Base-by-base conservation (phyloP, 108 stramenopile genomes). In the Mediolabrus comicus region DNA sequence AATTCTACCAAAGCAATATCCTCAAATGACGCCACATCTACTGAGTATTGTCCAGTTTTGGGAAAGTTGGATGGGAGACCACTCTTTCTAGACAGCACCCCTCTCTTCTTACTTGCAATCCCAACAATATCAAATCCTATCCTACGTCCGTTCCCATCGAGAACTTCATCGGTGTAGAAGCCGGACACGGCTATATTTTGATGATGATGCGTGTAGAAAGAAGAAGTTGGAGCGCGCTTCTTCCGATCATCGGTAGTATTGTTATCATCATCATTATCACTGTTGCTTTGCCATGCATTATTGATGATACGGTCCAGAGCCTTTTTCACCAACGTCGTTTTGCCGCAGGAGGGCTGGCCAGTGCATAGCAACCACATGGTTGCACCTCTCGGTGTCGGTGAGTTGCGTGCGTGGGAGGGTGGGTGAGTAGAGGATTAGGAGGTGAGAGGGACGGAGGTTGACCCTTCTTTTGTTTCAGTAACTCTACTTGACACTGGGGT, bases 51-150 rank as follows among this genome's bases (percentile, higher is more conserved):
- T 4, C 72, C 72, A 5, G 72, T 73, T 13, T 69, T 62, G 41
- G 41, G 41, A 43, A 61, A 69, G 28, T 46, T 39, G 5, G 59
- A 62, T 39, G 33, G 38, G n/a, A 53, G 28, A 13, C 69, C 71
- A 54, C 32, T 63, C 51, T 53, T 64, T 24, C 71, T 28, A 19
- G 71, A 52, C 22, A 72, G 22, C 25, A 72, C 16, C 2, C 62
- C 62, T n/a, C 71, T 30, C n/a, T 72, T 53, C 31, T 53, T 53
- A 29, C 53, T 53, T 27, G 71, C 34, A 6, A 72, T 53, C 0
- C 46, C 53, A n/a, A 72, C 71, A n/a, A 65, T 52, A 53, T 72
- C 71, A 63, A 72, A 72, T 13, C 71, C 71, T 52, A 65, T 54
- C 27, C 71, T 13, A 14, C 17, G 24, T 5, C 34, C 27, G 28